phyloP scores from a whole-genome alignment of 1,284 basidiomycete species.

The Malassezia equina region DNA sequence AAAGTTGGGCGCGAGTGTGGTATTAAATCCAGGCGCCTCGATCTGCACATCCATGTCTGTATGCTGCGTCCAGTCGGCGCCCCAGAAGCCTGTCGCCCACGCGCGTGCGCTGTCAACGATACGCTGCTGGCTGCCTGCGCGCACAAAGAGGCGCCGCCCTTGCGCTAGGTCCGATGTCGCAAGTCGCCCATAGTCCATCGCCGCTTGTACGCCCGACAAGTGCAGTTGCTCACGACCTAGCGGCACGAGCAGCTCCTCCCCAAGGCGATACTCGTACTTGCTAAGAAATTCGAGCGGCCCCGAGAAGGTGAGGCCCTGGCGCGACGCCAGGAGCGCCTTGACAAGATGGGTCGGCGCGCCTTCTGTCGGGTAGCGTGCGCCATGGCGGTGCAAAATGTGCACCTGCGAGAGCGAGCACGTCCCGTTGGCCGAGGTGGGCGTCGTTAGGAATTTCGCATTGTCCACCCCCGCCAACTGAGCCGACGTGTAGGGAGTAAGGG shows the following conservation, averaged over 20 bases:
- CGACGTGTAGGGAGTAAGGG: constrained; percentile 38
- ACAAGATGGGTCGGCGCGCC: constrained; percentile 14
- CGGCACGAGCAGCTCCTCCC: constrained; percentile 39
- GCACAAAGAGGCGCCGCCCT: constrained; percentile 30
- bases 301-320: constrained; percentile 18
- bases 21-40: constrained; percentile 37
- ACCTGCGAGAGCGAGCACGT: constrained; percentile 32
- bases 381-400: constrained; percentile 45
- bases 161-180: constrained; percentile 18
- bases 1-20: constrained; percentile 41
- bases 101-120: constrained; percentile 41
- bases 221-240: constrained; percentile 39
- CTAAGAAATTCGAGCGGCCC: constrained; percentile 36
- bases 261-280: constrained; percentile 32
- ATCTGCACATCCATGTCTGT: constrained; percentile 42
- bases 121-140: constrained; percentile 41
- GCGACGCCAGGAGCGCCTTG: neutral
- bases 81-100: constrained; percentile 33
- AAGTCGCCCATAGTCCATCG: constrained; percentile 27
- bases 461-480: constrained; percentile 35
- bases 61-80: constrained; percentile 19
- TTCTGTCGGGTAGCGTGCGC: constrained; percentile 37
- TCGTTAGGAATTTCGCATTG: constrained; percentile 29
- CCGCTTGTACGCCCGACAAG: constrained; percentile 29
- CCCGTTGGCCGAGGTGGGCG: constrained; percentile 17